Evolutionary conservation across 441 rosid species (phyloP), one percentile per base, ranked within the genome.

Genomic region (Jatropha multifida): DNA sequence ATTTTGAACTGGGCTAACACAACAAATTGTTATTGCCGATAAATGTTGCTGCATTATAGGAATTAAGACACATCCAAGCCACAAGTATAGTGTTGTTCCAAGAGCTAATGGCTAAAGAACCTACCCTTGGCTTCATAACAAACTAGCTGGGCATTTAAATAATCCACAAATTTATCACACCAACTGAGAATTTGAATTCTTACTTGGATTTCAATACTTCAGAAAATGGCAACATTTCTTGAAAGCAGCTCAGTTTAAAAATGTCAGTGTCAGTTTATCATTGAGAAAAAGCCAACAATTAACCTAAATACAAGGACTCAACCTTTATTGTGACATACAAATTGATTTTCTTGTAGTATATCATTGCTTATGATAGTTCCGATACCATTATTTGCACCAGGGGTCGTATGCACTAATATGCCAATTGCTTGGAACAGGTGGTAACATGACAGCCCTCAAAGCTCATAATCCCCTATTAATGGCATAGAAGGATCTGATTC

Each of bases 1-100:
- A 54, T 40, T 48, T 79, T 67, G 13, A 23, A 73, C n/a, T 52
- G 7, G 77, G 65, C 76, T 51, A 32, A 41, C 9, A 4, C 32
- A 62, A 62, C 3, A 8, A 62, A 62, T 14, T 37, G 38, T 15
- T 10, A 70, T 44, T 14, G 20, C 2, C 23, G 27, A 32, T 14
- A 23, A 17, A 32, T 26, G 26, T 54, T 55, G 38, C 13, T 20
- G 11, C 65, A 60, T 27, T 26, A 26, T 60, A 60, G 64, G 23
- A 61, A 12, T 11, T 26, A 7, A 48, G 7, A 49, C n/a, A 14
- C 42, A 20, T 11, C 40, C 60, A 42, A 68, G 64, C 17, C 59
- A 32, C 15, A 10, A 20, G 49, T 46, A 42, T 54, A 52, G 37
- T 48, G 59, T n/a, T 15, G 41, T 20, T 46, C 37, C 11, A 69